These are phyloP conservation scores for Tripidium arundinaceum DNA, from an alignment of 202 grass and related monocot species.

Conservation along the genomic window DNA sequence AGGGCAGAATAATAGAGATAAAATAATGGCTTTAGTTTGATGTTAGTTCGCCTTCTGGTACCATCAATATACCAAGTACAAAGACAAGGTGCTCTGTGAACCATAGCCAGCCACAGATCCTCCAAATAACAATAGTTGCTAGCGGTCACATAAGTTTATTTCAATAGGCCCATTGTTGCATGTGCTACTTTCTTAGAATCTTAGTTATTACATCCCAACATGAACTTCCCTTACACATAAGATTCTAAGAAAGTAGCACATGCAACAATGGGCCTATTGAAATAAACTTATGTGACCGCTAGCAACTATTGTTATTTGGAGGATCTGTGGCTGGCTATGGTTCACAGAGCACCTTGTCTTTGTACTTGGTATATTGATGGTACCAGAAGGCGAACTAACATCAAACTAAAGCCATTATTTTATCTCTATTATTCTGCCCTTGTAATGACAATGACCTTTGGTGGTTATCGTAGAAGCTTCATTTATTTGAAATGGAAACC, in stretches of 20 bases:
- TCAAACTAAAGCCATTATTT: not conserved
- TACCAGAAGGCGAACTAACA: not conserved
- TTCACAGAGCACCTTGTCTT: too few species aligned
- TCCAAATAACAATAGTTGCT: not conserved
- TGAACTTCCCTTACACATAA: not conserved
- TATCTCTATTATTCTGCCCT: not conserved
- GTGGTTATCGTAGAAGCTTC: not conserved
- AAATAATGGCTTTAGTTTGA: not conserved
- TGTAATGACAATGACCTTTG: not conserved
- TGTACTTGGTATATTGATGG: not conserved
- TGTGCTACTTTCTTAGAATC: not conserved
- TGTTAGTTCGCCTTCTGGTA: not conserved
- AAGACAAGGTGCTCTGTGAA: too few species aligned
- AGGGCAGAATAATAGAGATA: not conserved
- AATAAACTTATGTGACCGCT: not conserved
- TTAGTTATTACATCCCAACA: not conserved
- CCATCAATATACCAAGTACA: not conserved
- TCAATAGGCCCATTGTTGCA: slow-evolving; percentile 18
- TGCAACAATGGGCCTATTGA: slow-evolving; percentile 18
- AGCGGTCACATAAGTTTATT: not conserved
- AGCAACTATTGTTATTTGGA: not conserved
- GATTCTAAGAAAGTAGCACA: not conserved
- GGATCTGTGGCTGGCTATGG: too few species aligned
- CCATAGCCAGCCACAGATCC: too few species aligned
- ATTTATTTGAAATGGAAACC: not conserved